Percentiles rank a stretch among this genome's conserved stretches.
Conservation (phyloP, 2,329 filamentous ascomycete species). For the Thielaviopsis punctulata region DNA sequence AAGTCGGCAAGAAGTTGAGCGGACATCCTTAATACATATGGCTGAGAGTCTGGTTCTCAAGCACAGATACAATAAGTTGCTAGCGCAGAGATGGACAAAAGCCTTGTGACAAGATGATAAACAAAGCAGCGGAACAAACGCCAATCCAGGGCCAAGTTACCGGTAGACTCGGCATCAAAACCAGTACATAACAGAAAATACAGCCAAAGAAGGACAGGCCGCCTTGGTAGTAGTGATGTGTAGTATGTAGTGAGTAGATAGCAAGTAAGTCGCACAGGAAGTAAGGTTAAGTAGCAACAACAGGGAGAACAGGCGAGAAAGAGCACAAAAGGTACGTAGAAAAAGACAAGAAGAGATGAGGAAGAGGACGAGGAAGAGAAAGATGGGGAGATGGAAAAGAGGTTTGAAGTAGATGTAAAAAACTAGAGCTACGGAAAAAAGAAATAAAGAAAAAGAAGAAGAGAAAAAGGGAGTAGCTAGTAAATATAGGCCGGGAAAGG, state of each 20-base stretch:
- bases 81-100: background rate
- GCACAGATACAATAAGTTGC: background rate
- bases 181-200: too few species aligned
- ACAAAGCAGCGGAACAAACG: background rate
- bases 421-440: background rate
- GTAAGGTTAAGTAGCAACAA: too few species aligned
- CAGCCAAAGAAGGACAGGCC: too few species aligned
- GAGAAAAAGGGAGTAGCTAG: background rate
- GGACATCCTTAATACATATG: constrained; percentile 30
- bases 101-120: background rate
- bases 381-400: background rate
- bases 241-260: too few species aligned
- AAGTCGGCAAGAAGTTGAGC: constrained; percentile 50
- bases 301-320: background rate
- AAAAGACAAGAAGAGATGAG: background rate
- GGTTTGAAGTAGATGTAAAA: background rate
- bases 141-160: background rate
- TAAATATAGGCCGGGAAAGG: too few species aligned
- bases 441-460: constrained; percentile 1
- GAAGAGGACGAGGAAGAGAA: too few species aligned
- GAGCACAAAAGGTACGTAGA: background rate
- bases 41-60: background rate
- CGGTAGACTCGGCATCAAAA: too few species aligned
- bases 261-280: too few species aligned
- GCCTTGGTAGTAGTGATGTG: too few species aligned